These are phyloP conservation scores for Trichoderma cornu-damae DNA, from an alignment of 2,329 filamentous ascomycete species.

Conservation along the genomic window DNA sequence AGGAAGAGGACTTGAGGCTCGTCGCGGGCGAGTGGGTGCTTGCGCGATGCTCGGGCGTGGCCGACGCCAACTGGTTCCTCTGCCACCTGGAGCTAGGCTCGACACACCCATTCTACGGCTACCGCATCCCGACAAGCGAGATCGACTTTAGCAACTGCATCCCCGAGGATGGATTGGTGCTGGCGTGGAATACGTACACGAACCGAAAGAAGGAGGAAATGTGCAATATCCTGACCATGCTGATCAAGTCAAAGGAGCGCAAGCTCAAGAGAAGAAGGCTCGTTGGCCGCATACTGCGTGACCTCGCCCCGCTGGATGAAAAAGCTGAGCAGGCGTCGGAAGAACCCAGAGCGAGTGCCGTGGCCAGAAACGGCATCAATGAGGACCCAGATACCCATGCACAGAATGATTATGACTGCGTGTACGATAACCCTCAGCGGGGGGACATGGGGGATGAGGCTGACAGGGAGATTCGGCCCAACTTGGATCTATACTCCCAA, in stretches of 20 bases:
- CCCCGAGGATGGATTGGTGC: slow-evolving; percentile 6
- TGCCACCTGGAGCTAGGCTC: slow-evolving; percentile 18
- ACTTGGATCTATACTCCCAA: background rate
- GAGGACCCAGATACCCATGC: background rate
- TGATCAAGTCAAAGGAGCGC: slow-evolving; percentile 7
- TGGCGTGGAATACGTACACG: slow-evolving; percentile 18
- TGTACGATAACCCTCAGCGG: background rate
- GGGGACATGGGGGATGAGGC: background rate
- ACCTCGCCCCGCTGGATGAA: background rate
- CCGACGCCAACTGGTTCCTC: slow-evolving; percentile 18
- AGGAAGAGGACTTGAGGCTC: slow-evolving; percentile 11
- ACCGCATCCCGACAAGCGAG: slow-evolving; percentile 16
- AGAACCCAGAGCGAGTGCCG: background rate
- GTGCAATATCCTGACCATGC: slow-evolving; percentile 10
- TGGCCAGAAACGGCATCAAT: background rate
- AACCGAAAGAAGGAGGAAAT: slow-evolving; percentile 19
- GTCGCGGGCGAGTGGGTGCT: slow-evolving; percentile 19
- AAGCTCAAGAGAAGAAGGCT: slow-evolving; percentile 7
- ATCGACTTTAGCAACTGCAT: slow-evolving; percentile 14
- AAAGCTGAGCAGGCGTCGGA: background rate
- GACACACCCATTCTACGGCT: slow-evolving; percentile 17
- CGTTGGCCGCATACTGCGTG: background rate
- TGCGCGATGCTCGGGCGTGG: slow-evolving; percentile 11
- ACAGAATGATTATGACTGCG: background rate
- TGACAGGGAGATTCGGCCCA: background rate